Evolutionary conservation across 768 basidiomycete species (phyloP), one percentile per base, ranked within the genome.

Genomic region (Naganishia vishniacii): DNA sequence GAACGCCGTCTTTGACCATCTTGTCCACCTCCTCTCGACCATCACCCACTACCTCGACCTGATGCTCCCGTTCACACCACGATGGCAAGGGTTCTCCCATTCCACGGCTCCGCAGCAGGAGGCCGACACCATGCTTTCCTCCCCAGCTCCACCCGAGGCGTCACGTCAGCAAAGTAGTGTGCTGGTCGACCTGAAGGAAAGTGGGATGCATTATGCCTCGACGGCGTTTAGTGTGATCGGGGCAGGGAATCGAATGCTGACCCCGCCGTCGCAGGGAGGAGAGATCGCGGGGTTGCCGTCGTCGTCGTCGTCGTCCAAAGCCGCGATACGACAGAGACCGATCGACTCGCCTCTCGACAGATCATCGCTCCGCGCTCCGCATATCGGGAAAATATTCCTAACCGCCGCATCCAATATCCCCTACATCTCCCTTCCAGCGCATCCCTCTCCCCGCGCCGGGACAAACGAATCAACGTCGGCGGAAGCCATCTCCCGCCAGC

Each of bases 41-140:
- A 41, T 76, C 65, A 73, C 73, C 6, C 37, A 41, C 3, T 76
- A 76, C 59, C 70, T 76, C 25, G 70, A 70, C 12, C 67, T 75
- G 28, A 62, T 65, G 0, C 65, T 76, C 0, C 75, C 75, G 6
- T 76, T 72, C 62, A 32, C 48, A 3, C 70, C 73, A 4, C 34
- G 23, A n/a, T 65, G 64, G 64, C 44, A 34, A 16, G 62, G 41
- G 4, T 31, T 25, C 23, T 25, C 62, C 23, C 18, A n/a, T 40
- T 47, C 42, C 9, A 31, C 32, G 18, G 31, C 9, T n/a, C 42
- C 5, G 9, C 6, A 31, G 26, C n/a, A n/a, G 31, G 31, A 60
- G 3, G 44, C 28, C n/a, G n/a, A 32, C 12, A 12, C 41, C 5
- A 12, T 11, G 16, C 4, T 49, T 26, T 25, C 31, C 23, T 16